Conservation (phyloP, 352 stramenopile species). For the Thalassiosira hispida region DNA sequence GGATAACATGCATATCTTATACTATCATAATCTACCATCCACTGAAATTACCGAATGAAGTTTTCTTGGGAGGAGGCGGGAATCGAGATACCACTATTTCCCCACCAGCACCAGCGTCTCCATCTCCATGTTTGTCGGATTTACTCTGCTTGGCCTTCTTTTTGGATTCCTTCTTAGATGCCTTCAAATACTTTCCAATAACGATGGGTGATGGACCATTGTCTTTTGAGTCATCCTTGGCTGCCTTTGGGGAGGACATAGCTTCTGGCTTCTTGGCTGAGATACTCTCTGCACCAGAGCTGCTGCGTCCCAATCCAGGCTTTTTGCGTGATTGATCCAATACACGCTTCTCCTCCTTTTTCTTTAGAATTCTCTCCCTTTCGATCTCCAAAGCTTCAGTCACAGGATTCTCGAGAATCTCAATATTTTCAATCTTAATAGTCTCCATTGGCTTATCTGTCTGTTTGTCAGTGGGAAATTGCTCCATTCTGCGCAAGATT, state of each 20-base stretch:
- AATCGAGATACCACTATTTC: conserved; percentile 43
- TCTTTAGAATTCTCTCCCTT: conserved; percentile 61
- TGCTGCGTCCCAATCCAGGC: conserved; percentile 23
- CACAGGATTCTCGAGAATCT: conserved; percentile 76
- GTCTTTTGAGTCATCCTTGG: conserved; percentile 28
- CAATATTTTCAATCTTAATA: conserved; percentile 73
- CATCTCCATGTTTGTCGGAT: conserved; percentile 7
- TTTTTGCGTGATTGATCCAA: conserved; percentile 27
- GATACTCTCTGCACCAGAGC: not conserved
- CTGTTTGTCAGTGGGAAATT: conserved; percentile 91
- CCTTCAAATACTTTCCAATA: conserved; percentile 59
- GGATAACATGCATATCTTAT: too few species aligned
- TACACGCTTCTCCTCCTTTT: conserved; percentile 43
- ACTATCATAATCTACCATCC: conserved; percentile 76
- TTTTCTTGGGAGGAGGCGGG: conserved; percentile 69
- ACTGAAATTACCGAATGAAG: conserved; percentile 81
- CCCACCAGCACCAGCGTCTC: not conserved
- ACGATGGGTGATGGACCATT: conserved; percentile 13
- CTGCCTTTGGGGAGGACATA: not conserved
- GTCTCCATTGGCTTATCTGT: conserved; percentile 85
- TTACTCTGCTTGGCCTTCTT: conserved; percentile 32
- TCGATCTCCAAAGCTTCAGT: conserved; percentile 73
- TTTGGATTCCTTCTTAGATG: conserved; percentile 34
- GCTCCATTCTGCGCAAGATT: conserved; percentile 89
- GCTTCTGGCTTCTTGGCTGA: conserved; percentile 10